Conservation (phyloP, 1,284 basidiomycete species). For the Pisolithus thermaeus region DNA sequence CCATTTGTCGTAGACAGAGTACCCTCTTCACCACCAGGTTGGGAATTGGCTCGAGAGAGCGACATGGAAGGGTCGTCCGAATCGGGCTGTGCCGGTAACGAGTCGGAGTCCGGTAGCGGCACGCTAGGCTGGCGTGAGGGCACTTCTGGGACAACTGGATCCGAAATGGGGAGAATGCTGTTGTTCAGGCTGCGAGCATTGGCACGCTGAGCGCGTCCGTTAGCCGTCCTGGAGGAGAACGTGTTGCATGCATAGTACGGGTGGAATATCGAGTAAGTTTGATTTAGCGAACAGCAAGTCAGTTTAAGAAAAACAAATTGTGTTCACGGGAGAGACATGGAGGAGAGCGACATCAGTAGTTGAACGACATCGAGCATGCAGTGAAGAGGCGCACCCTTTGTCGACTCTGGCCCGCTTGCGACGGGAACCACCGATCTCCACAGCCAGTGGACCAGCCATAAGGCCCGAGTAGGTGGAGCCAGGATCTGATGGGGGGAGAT, state of each 20-base stretch:
- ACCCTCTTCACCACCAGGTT: conserved; percentile 42
- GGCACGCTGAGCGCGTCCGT: conserved; percentile 68
- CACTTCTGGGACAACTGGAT: conserved; percentile 31
- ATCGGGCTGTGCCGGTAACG: conserved; percentile 41
- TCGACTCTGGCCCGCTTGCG: conserved; percentile 67
- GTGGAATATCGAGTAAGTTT: conserved; percentile 20
- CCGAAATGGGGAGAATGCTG: conserved; percentile 31
- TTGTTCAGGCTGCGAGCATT: conserved; percentile 63
- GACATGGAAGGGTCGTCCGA: conserved; percentile 42
- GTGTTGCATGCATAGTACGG: conserved; percentile 8
- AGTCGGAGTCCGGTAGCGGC: conserved; percentile 36
- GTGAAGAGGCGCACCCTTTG: conserved; percentile 53
- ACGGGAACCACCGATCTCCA: conserved; percentile 55
- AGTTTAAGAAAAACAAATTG: conserved; percentile 11
- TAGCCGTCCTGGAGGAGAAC: conserved; percentile 37
- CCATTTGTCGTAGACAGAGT: conserved; percentile 24
- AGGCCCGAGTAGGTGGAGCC: conserved; percentile 76
- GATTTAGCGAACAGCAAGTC: conserved; percentile 10
- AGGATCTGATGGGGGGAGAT: conserved; percentile 74
- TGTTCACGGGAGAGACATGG: not conserved
- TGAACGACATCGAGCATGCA: conserved; percentile 10
- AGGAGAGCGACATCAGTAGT: conserved; percentile 10
- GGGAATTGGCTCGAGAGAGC: conserved; percentile 57
- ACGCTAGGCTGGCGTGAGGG: conserved; percentile 33
- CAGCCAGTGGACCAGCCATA: conserved; percentile 54